Base-by-base conservation (phyloP, 129 eudicot genomes). In the Helianthus annuus region DNA sequence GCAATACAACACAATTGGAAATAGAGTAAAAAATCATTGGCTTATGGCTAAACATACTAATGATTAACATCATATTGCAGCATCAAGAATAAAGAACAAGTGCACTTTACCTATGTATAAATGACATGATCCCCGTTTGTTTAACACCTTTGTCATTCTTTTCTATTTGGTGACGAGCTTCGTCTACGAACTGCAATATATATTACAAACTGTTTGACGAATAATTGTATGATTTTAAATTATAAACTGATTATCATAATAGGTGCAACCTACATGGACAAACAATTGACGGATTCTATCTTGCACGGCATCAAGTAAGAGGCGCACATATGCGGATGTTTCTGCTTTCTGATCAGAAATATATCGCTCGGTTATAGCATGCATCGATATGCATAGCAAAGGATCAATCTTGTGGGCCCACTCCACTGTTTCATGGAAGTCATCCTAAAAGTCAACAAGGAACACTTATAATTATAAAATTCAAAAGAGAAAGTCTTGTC, bases 371-470 rank as follows among this genome's bases (percentile, higher is more conserved):
- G 97, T 92, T 45, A 78, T 67, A 48, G 96, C 96, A 73, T 86
- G 80, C 93, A 92, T 86, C 1, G 97, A 84, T 83, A 92, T 81
- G 78, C 94, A 86, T 49, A 91, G 73, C 82, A 92, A 80, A 56
- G 97, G 96, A 77, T 92, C 96, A 70, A 89, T 85, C 75, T 84
- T 92, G 84, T 82, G 81, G 3, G 94, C 97, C 94, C 96, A 92
- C 53, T 92, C 97, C 79, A 88, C 89, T 51, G 83, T 82, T 71
- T 89, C 84, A 86, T 74, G 83, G 76, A 92, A 92, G 51, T 92
- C 96, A 76, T 92, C 97, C 97, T 92, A 84, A 76, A 75, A 73
- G 62, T 70, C 49, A 27, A 74, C 13, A 61, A 4, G 40, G 39
- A 29, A 58, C 32, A 27, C 64, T 58, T 27, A 51, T 56, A 32